Conservation (phyloP, 106 monocot species). For the Phalaenopsis equestris region DNA sequence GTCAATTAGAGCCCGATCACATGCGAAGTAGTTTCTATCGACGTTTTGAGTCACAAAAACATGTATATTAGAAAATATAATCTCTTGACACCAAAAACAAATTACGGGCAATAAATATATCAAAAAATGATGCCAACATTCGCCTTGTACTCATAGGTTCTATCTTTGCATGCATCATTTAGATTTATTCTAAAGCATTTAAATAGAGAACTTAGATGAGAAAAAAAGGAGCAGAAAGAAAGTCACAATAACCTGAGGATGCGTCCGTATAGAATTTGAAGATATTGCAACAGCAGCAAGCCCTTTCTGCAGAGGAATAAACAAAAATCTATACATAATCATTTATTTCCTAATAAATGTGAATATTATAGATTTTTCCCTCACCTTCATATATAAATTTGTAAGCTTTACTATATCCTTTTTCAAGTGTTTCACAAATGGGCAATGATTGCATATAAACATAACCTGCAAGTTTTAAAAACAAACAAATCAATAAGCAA, state of each 20-base stretch:
- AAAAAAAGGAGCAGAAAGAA: background rate
- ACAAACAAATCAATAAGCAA: background rate
- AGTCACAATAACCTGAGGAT: slow-evolving; percentile 57
- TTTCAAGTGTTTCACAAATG: slow-evolving; percentile 89
- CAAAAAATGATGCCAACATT: background rate
- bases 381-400: slow-evolving; percentile 71
- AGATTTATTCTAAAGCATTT: background rate
- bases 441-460: slow-evolving; percentile 98
- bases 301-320: slow-evolving; percentile 64
- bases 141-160: background rate
- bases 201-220: background rate
- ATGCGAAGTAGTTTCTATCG: too few relatives aligned
- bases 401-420: slow-evolving; percentile 81
- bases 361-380: background rate
- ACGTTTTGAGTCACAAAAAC: too few relatives aligned
- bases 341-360: background rate
- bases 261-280: slow-evolving; percentile 71
- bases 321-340: background rate
- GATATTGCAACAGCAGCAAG: slow-evolving; percentile 86
- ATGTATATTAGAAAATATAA: too few relatives aligned
- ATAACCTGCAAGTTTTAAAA: slow-evolving; percentile 63
- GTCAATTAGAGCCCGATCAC: too few relatives aligned
- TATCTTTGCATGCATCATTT: background rate
- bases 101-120: too few relatives aligned
- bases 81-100: too few relatives aligned